These are phyloP conservation scores for Yamagishiella unicocca DNA, from an alignment of 139 green algal species.

Conservation along the genomic window DNA sequence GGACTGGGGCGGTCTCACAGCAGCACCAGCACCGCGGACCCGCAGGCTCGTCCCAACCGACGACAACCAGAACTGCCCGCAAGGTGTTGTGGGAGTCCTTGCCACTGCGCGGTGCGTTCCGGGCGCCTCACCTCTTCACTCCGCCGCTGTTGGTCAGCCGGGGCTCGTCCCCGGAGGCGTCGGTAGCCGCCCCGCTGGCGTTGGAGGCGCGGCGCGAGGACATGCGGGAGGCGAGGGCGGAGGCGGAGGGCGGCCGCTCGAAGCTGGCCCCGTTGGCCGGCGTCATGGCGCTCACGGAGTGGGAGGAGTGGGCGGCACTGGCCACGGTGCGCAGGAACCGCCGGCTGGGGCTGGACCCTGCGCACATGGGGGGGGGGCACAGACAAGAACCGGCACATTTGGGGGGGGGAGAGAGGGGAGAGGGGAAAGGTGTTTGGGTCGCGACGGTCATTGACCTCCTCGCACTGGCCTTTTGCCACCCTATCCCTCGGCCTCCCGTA, in stretches of 20 bases:
- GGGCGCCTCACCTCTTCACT: conserved; percentile 1
- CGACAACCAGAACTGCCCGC: no score
- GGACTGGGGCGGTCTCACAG: no score
- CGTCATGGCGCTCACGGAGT: neutral
- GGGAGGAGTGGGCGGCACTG: neutral
- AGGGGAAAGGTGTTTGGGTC: no score
- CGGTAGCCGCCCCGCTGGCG: conserved; percentile 19
- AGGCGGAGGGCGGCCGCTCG: conserved; percentile 12
- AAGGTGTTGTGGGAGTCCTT: no score
- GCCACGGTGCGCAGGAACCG: neutral
- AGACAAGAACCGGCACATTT: no score
- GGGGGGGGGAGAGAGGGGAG: no score
- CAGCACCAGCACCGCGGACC: no score
- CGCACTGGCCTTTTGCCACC: no score
- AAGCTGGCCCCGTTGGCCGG: neutral
- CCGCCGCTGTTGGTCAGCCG: neutral
- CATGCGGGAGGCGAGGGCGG: neutral
- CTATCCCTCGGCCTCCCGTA: no score
- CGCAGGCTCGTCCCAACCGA: no score
- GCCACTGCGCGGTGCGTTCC: no score
- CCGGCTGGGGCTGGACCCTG: neutral
- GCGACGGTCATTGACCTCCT: no score
- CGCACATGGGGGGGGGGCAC: neutral
- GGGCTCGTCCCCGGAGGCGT: conserved; percentile 23
- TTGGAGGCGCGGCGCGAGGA: conserved; percentile 32